phyloP scores from a whole-genome alignment of 2,329 filamentous ascomycete genomes.

The Grosmannia clavigera region DNA sequence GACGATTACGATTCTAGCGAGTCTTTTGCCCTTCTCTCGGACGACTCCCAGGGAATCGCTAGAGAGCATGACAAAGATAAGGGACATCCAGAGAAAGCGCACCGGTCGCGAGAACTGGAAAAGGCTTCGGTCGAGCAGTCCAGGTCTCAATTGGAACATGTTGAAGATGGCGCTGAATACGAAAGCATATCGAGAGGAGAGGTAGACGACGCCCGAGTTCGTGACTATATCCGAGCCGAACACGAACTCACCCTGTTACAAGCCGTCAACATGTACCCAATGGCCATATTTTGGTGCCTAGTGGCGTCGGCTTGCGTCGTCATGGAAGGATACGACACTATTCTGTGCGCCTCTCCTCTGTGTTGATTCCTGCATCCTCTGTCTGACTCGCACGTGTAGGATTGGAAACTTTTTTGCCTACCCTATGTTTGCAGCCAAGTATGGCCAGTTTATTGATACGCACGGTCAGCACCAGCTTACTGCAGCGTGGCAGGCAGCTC shows the following conservation, averaged over 20 bases:
- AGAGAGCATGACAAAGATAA: background rate
- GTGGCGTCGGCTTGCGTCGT: constrained; percentile 11
- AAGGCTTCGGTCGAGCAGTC: background rate
- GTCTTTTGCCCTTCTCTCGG: background rate
- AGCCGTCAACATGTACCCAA: constrained; percentile 7
- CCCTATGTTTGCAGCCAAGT: constrained; percentile 15
- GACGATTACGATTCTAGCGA: background rate
- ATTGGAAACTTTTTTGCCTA: constrained; percentile 15
- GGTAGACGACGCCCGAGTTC: background rate
- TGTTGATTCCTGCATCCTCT: background rate
- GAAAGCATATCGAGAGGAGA: background rate
- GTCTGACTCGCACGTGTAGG: background rate
- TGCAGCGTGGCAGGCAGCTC: constrained; percentile 36
- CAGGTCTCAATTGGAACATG: background rate
- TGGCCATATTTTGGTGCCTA: constrained; percentile 11
- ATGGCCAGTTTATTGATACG: constrained; percentile 18
- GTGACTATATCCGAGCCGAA: background rate
- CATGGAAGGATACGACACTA: constrained; percentile 16
- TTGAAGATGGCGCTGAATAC: background rate
- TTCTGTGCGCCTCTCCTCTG: constrained; percentile 5
- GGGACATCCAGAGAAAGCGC: too few relatives aligned
- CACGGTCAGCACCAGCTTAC: constrained; percentile 26
- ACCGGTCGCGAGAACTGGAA: too few relatives aligned
- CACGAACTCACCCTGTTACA: background rate
- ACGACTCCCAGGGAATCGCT: background rate